Conservation (phyloP, 257 asterid species). For the Solanum pimpinellifolium region DNA sequence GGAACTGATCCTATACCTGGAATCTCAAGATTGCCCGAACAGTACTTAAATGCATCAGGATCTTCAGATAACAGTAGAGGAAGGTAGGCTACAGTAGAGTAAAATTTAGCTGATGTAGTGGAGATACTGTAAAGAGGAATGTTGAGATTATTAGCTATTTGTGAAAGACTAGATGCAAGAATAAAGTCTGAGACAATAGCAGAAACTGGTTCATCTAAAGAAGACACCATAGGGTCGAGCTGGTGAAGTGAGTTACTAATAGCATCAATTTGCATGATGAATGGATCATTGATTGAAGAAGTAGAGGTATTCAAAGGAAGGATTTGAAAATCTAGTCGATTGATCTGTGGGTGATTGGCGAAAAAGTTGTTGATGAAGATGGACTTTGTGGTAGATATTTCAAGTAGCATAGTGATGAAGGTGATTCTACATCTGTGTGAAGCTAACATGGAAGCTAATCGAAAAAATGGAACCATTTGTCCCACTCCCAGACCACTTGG, state of each 20-base stretch:
- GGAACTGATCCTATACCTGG: slow-evolving; percentile 16
- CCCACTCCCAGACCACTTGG: slow-evolving; percentile 23
- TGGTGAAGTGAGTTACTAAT: slow-evolving; percentile 5
- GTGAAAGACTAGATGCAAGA: slow-evolving; percentile 10
- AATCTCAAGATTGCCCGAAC: not conserved
- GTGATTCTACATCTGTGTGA: slow-evolving; percentile 10
- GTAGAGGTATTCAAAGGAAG: not conserved
- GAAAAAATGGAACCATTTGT: slow-evolving; percentile 9
- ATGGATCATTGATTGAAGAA: slow-evolving; percentile 6
- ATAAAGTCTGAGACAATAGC: slow-evolving; percentile 25
- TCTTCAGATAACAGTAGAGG: slow-evolving; percentile 9
- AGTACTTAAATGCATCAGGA: not conserved
- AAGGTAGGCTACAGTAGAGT: slow-evolving; percentile 7
- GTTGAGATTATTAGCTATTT: slow-evolving; percentile 5
- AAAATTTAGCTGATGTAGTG: slow-evolving; percentile 29
- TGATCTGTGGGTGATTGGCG: slow-evolving; percentile 9
- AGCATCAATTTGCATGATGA: slow-evolving; percentile 5
- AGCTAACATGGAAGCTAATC: slow-evolving; percentile 19
- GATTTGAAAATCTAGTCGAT: slow-evolving; percentile 15
- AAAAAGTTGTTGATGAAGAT: slow-evolving; percentile 3
- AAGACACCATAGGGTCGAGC: slow-evolving; percentile 5
- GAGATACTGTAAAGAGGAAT: slow-evolving; percentile 15
- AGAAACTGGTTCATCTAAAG: slow-evolving; percentile 2
- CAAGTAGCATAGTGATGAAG: slow-evolving; percentile 12
- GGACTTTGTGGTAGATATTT: not conserved